Percentiles rank a stretch among this genome's conserved stretches.
phyloP scores from a whole-genome alignment of 2,329 filamentous ascomycete genomes.

The Huntiella savannae region DNA sequence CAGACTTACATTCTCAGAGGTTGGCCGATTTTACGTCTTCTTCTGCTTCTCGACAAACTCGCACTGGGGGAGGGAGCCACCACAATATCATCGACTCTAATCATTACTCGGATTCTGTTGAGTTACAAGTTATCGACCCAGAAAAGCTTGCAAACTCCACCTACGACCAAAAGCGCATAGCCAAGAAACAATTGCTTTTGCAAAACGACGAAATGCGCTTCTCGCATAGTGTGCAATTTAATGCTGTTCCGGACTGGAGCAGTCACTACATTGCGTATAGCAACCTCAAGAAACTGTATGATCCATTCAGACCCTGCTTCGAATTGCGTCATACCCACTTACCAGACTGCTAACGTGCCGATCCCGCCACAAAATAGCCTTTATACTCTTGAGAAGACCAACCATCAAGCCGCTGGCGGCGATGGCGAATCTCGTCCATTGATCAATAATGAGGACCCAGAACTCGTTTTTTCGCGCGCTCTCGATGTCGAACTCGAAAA shows the following conservation, averaged over 20 bases:
- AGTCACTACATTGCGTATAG: slow-evolving; percentile 96
- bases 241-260: slow-evolving; percentile 99
- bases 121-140: slow-evolving; percentile 19
- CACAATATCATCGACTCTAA: neutral
- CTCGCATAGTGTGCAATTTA: slow-evolving; percentile 98
- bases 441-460: slow-evolving; percentile 54
- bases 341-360: slow-evolving; percentile 13
- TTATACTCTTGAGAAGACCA: slow-evolving; percentile 77
- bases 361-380: slow-evolving; percentile 39
- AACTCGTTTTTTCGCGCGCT: slow-evolving; percentile 61
- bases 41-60: slow-evolving; percentile 8
- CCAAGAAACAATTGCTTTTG: slow-evolving; percentile 53
- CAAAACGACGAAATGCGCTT: slow-evolving; percentile 92
- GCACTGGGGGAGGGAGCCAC: slow-evolving; percentile 10
- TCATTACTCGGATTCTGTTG: slow-evolving; percentile 18
- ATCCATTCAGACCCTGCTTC: neutral
- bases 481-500: slow-evolving; percentile 86
- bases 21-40: neutral
- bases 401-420: slow-evolving; percentile 31
- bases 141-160: slow-evolving; percentile 17
- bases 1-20: neutral
- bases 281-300: slow-evolving; percentile 93
- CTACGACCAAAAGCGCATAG: slow-evolving; percentile 27
- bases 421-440: slow-evolving; percentile 78
- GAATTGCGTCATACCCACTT: neutral